These are phyloP conservation scores for Talaromyces sp. DNA, from an alignment of 2,329 filamentous ascomycete species.

Conservation along the genomic window DNA sequence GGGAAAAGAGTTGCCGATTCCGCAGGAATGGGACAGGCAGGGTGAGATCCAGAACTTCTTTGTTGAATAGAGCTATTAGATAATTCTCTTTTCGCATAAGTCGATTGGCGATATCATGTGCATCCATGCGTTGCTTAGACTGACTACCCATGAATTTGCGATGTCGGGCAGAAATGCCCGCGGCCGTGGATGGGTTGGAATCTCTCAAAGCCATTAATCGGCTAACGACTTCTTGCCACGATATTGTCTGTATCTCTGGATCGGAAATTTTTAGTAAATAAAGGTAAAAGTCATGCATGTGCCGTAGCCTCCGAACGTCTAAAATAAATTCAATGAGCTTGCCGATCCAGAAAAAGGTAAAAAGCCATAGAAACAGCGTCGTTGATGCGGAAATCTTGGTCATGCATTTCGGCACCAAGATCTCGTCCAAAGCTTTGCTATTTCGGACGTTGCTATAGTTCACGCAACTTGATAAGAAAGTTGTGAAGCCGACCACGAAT, in stretches of 20 bases:
- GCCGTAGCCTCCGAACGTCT: slow-evolving; percentile 66
- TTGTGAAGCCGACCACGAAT: slow-evolving; percentile 78
- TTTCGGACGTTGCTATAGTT: slow-evolving; percentile 70
- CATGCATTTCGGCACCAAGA: slow-evolving; percentile 72
- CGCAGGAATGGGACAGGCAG: slow-evolving; percentile 79
- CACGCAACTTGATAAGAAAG: slow-evolving; percentile 80
- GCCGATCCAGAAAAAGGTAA: slow-evolving; percentile 79
- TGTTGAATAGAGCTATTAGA: slow-evolving; percentile 94
- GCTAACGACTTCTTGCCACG: slow-evolving; percentile 86
- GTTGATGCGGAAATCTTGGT: slow-evolving; percentile 67
- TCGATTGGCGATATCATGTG: slow-evolving; percentile 93
- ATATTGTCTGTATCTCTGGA: slow-evolving; percentile 86
- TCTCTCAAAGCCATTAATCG: slow-evolving; percentile 81
- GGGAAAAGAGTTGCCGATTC: slow-evolving; percentile 77
- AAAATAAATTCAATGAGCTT: slow-evolving; percentile 70
- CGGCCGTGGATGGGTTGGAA: slow-evolving; percentile 77
- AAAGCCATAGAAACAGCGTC: slow-evolving; percentile 77
- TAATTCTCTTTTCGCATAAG: slow-evolving; percentile 97
- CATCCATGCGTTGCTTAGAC: slow-evolving; percentile 90
- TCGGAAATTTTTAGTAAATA: slow-evolving; percentile 78
- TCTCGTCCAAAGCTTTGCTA: slow-evolving; percentile 57
- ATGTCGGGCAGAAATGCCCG: slow-evolving; percentile 54
- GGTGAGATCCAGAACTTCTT: slow-evolving; percentile 84
- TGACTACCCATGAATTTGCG: slow-evolving; percentile 69
- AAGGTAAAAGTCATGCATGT: slow-evolving; percentile 81